Evolutionary conservation across 2,329 filamentous ascomycete genomes (phyloP).

Genomic region (Clarireedia sp.): DNA sequence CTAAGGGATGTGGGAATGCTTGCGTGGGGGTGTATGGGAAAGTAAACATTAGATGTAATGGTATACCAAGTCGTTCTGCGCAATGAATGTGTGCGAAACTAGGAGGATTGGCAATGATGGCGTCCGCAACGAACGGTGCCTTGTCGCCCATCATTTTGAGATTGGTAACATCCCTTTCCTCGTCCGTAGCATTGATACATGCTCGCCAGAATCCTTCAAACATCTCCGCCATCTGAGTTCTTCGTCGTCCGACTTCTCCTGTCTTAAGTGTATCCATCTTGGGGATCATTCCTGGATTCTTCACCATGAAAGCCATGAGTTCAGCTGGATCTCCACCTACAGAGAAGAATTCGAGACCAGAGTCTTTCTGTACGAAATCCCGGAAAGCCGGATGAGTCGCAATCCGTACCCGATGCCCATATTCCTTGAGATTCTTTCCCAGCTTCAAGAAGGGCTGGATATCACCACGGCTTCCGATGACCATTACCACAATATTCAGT

Average conservation of each 20-base stretch:
- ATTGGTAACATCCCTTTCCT: slow-evolving; percentile 53
- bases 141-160: slow-evolving; percentile 57
- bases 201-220: slow-evolving; percentile 77
- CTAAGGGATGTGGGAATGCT: slow-evolving; percentile 63
- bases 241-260: slow-evolving; percentile 61
- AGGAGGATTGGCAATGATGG: slow-evolving; percentile 80
- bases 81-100: slow-evolving; percentile 73
- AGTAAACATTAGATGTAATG: slow-evolving; percentile 82
- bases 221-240: slow-evolving; percentile 71
- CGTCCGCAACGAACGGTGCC: slow-evolving; percentile 59
- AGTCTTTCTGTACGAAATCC: slow-evolving; percentile 66
- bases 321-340: slow-evolving; percentile 73
- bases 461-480: slow-evolving; percentile 73
- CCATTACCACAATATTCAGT: slow-evolving; percentile 75
- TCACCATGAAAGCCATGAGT: slow-evolving; percentile 80
- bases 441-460: slow-evolving; percentile 74
- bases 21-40: slow-evolving; percentile 72
- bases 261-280: slow-evolving; percentile 63
- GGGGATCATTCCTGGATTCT: slow-evolving; percentile 72
- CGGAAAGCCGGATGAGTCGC: slow-evolving; percentile 73
- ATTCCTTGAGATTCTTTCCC: slow-evolving; percentile 63
- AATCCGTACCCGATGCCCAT: slow-evolving; percentile 68
- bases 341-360: slow-evolving; percentile 70
- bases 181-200: slow-evolving; percentile 66
- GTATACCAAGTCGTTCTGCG: slow-evolving; percentile 69